A percentile compares a stretch with the other conserved stretches of the same genome.
These are phyloP conservation scores for Lactarius hatsudake DNA, from an alignment of 768 basidiomycete genomes.

Conservation along the genomic window DNA sequence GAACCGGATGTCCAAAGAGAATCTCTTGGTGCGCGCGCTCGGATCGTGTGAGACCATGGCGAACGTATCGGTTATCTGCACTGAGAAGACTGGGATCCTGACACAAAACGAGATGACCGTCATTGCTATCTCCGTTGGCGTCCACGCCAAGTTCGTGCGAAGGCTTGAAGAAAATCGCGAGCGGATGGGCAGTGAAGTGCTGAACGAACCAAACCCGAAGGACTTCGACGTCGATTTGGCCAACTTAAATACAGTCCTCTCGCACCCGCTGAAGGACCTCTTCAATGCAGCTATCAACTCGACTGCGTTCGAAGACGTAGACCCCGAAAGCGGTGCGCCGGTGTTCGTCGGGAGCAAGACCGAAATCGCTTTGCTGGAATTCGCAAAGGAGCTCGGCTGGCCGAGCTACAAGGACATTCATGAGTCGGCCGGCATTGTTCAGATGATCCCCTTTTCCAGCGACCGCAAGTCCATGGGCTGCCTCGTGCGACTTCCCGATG, in stretches of 20 bases:
- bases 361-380: slow-evolving; percentile 87
- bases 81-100: slow-evolving; percentile 95
- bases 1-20: slow-evolving; percentile 93
- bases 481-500: slow-evolving; percentile 55
- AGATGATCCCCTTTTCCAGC: slow-evolving; percentile 59
- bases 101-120: slow-evolving; percentile 95
- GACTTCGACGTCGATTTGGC: slow-evolving; percentile 89
- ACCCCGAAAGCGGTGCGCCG: slow-evolving; percentile 54
- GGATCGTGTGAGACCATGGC: slow-evolving; percentile 99
- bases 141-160: slow-evolving; percentile 91
- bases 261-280: slow-evolving; percentile 56
- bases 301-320: slow-evolving; percentile 86
- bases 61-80: slow-evolving; percentile 93
- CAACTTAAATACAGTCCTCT: slow-evolving; percentile 58
- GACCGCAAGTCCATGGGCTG: slow-evolving; percentile 44
- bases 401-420: slow-evolving; percentile 63
- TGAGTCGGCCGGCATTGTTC: slow-evolving; percentile 57
- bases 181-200: slow-evolving; percentile 70
- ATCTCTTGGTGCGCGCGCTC: slow-evolving; percentile 90
- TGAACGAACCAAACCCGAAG: slow-evolving; percentile 37
- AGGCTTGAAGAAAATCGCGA: slow-evolving; percentile 65
- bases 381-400: slow-evolving; percentile 83
- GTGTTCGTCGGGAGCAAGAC: slow-evolving; percentile 92
- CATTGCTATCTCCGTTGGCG: slow-evolving; percentile 92
- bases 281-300: slow-evolving; percentile 90